Evolutionary conservation across 2,329 filamentous ascomycete species (phyloP), one percentile per base, ranked within the genome.

Genomic region (Zymoseptoria tritici): DNA sequence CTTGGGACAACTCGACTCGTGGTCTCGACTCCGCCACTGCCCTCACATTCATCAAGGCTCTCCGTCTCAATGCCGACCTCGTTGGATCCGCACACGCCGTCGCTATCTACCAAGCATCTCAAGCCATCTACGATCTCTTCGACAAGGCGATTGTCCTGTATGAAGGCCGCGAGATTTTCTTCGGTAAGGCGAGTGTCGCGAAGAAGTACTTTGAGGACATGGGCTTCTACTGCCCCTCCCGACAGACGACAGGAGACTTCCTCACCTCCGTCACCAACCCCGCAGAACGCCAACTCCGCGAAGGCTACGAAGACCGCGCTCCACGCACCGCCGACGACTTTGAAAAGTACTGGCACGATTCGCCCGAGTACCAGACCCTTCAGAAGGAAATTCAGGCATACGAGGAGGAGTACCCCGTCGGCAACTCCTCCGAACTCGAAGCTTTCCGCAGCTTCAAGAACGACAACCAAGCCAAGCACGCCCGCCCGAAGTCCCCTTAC

Each of bases 81-180:
- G 72, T 72, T 16, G 79, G 79, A 16, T 77, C 74, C 9, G 77
- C 80, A 5, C 78, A 80, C 60, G 78, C 79, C n/a, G 80, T 86
- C 22, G 81, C 83, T 0, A 83, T 86, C 54, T 86, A 86, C 66
- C 78, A 80, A 63, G 77, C 77, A 8, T 72, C 70, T 51, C 75
- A 79, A 61, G 73, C 73, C 9, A 76, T 85, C 13, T 86, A 86
- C 67, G 81, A 86, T 58, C 75, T 85, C 16, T 92, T 93, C 66
- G 88, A 93, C 74, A 91, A 91, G 70, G 84, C 83, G 0, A 80
- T 85, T 0, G 86, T 93, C 0, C 76, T 92, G 0, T 91, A 92
- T 68, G 86, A 91, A 68, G 90, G 89, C 0, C 81, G 86, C 0
- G 83, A 92, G 68, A 92, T 92, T 62, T 93, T 85, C 75, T 92